Conservation (phyloP, 768 basidiomycete species). For the Tephrocybe sp. region DNA sequence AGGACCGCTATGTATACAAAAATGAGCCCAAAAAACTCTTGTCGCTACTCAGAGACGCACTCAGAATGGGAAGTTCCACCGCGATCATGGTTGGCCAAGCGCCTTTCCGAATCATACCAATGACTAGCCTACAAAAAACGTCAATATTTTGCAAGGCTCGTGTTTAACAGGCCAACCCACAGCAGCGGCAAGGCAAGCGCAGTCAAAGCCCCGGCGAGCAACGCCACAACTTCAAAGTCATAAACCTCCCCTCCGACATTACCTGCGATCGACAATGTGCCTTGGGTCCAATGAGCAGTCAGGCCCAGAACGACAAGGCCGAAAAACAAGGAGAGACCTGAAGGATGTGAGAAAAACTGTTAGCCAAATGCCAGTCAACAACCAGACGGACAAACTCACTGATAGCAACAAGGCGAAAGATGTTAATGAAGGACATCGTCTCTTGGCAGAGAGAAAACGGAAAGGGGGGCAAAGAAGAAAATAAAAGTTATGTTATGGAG, state of each 20-base stretch:
- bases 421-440: constrained; percentile 18
- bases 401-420: constrained; percentile 7
- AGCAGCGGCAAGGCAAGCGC: constrained; percentile 8
- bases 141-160: neutral
- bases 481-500: neutral
- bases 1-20: constrained; percentile 11
- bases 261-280: neutral
- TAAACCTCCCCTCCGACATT: neutral
- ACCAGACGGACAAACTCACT: neutral
- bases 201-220: constrained; percentile 13
- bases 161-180: constrained; percentile 3
- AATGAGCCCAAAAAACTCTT: neutral
- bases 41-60: neutral
- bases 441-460: neutral
- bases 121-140: constrained; percentile 7
- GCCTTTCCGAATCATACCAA: constrained; percentile 11
- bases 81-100: constrained; percentile 15
- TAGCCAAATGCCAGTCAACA: neutral
- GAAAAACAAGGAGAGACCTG: constrained; percentile 12
- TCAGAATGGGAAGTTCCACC: constrained; percentile 12
- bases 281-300: constrained; percentile 11
- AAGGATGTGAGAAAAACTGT: neutral
- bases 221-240: constrained; percentile 14
- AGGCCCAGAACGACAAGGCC: constrained; percentile 13
- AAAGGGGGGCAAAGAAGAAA: neutral